A percentile compares a stretch with the other conserved stretches of the same genome.
Conservation (phyloP, 805 yeast species). For the Candida ponderosae region DNA sequence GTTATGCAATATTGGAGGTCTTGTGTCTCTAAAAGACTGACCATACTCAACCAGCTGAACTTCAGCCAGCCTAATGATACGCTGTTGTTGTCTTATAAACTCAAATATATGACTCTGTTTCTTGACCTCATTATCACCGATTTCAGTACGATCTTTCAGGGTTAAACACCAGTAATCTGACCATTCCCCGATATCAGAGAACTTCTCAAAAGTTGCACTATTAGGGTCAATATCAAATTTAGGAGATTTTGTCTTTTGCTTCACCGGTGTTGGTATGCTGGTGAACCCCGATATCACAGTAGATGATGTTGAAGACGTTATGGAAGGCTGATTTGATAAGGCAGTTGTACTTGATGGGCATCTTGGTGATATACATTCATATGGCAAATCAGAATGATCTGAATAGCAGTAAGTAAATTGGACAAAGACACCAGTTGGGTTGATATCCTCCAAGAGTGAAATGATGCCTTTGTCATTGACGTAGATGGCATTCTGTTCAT, state of each 20-base stretch:
- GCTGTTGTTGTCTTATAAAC: constrained; percentile 61
- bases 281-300: too few species aligned
- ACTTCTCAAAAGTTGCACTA: constrained; percentile 27
- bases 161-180: constrained; percentile 58
- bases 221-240: constrained; percentile 9
- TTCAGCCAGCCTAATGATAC: constrained; percentile 58
- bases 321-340: too few species aligned
- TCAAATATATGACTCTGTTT: constrained; percentile 74
- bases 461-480: constrained; percentile 24
- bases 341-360: constrained; percentile 21
- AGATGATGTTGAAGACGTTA: too few species aligned
- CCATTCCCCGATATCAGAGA: constrained; percentile 42
- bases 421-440: constrained; percentile 34
- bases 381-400: constrained; percentile 4
- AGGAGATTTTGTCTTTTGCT: constrained; percentile 16
- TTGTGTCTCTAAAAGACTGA: constrained; percentile 26
- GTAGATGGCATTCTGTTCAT: constrained; percentile 33
- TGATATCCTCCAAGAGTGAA: constrained; percentile 20
- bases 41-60: constrained; percentile 57
- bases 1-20: constrained; percentile 37
- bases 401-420: constrained; percentile 42
- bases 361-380: constrained; percentile 25
- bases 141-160: constrained; percentile 41
- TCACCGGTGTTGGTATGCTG: too few species aligned
- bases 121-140: constrained; percentile 45